Evolutionary conservation across 106 monocot species (phyloP), one percentile per base, ranked within the genome.

Genomic region (Phalaenopsis equestris): DNA sequence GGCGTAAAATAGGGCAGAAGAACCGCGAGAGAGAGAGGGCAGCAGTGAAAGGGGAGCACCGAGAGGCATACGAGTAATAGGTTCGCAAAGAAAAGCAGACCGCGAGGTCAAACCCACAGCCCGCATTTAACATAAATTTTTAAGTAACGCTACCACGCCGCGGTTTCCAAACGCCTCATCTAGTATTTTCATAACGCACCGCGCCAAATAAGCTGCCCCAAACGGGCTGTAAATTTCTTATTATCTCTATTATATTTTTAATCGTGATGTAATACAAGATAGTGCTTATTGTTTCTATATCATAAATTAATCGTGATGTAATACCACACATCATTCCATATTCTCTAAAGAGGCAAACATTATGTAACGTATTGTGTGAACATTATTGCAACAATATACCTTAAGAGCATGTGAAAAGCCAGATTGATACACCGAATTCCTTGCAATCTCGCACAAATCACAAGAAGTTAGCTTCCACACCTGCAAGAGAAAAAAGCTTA

Each of bases 381-480:
- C n/a, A 30, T 38, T 21, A 4, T 38, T 4, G 7, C n/a, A 18
- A 1, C 36, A 8, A 24, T 42, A 68, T 89, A 91, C 96, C 96
- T 97, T 97, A 19, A 90, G 80, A 77, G 92, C 94, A 83, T 97
- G 97, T 68, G 92, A 94, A 84, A 97, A 97, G 19, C 97, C 97
- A 55, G 97, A 97, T 49, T 97, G 97, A 72, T 92, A 97, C 46
- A 97, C 97, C 79, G 97, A 97, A 79, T 92, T 94, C 46, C 94
- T 86, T 18, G 97, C 97, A 19, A 97, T 97, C 86, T 97, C 97
- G 85, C 97, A 97, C 72, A 97, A 83, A 86, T 97, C 97, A 83
- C 92, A 94, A 42, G 94, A 79, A 88, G 88, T 97, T 43, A 97
- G 84, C 90, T 97, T 97, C 97, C 97, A 97, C 16, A 97, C 85